A percentile compares a stretch with the other conserved stretches of the same genome.
Evolutionary conservation across 768 basidiomycete species (phyloP).

Genomic region (Pleurotus giganteus): DNA sequence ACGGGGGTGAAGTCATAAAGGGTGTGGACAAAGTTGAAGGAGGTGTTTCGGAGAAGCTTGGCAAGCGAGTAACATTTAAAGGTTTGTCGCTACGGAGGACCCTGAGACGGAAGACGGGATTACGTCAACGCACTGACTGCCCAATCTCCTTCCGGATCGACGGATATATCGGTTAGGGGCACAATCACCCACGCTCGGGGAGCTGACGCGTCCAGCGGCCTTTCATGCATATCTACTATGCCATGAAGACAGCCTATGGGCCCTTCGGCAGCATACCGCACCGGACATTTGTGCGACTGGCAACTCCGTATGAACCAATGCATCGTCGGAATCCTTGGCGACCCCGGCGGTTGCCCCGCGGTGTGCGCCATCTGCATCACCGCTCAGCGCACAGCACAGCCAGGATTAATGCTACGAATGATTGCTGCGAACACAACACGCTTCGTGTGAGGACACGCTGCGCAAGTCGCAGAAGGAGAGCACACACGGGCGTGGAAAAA

Average conservation of each 20-base stretch:
- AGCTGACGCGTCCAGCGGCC: too few species aligned
- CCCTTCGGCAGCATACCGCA: constrained; percentile 25
- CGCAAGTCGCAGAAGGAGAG: constrained; percentile 5
- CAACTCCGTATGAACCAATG: constrained; percentile 39
- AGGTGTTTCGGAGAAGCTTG: too few species aligned
- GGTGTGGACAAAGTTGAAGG: too few species aligned
- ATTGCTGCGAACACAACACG: constrained; percentile 16
- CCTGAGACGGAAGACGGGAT: not conserved
- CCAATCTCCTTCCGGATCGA: too few species aligned
- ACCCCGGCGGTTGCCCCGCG: constrained; percentile 30
- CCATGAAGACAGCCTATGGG: not conserved
- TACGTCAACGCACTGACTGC: not conserved
- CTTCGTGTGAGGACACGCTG: constrained; percentile 22
- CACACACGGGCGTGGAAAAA: constrained; percentile 17
- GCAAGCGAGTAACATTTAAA: not conserved
- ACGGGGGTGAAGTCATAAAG: not conserved
- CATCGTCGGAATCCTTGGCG: constrained; percentile 35
- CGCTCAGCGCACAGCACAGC: constrained; percentile 36
- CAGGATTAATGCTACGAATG: constrained; percentile 18
- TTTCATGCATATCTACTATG: too few species aligned
- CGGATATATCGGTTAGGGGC: too few species aligned
- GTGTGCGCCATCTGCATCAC: constrained; percentile 31
- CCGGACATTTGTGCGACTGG: constrained; percentile 52
- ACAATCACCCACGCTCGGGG: too few species aligned
- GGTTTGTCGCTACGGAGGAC: not conserved